Percentiles rank a stretch among this genome's conserved stretches.
These are phyloP conservation scores for Colletotrichum shisoi DNA, from an alignment of 2,329 filamentous ascomycete genomes.

Conservation along the genomic window DNA sequence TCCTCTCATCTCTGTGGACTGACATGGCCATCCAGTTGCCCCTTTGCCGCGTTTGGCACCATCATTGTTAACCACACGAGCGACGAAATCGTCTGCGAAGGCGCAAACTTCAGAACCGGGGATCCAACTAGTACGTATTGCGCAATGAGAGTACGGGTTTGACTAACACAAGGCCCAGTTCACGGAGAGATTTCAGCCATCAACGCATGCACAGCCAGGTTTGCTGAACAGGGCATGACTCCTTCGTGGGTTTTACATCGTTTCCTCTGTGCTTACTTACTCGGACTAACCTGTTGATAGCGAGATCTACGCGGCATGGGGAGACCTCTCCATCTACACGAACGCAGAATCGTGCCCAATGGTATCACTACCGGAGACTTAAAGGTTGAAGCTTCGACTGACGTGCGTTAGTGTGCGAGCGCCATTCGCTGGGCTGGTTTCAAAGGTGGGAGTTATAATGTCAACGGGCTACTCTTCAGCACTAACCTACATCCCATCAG, in stretches of 20 bases:
- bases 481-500: conserved; percentile 40
- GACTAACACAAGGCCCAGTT: not conserved
- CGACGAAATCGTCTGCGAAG: conserved; percentile 44
- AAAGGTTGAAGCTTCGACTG: not conserved
- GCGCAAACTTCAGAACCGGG: conserved; percentile 34
- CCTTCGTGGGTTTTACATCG: conserved; percentile 1
- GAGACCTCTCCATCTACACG: conserved; percentile 60
- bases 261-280: fast-evolving
- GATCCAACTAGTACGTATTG: conserved; percentile 17
- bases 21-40: conserved; percentile 48
- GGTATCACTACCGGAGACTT: conserved; percentile 33
- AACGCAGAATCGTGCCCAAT: conserved; percentile 66
- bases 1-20: not conserved
- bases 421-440: conserved; percentile 65
- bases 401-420: conserved; percentile 56
- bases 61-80: conserved; percentile 65
- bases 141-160: fast-evolving
- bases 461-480: too few species aligned
- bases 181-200: conserved; percentile 37
- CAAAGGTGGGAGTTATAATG: conserved; percentile 40
- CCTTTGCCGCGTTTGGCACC: conserved; percentile 61
- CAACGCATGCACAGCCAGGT: conserved; percentile 30
- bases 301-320: conserved; percentile 55
- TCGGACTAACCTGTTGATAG: not conserved
- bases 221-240: conserved; percentile 28